Evolutionary conservation across 208 protist species (phyloP).

Genomic region (Trypanosoma avium): DNA sequence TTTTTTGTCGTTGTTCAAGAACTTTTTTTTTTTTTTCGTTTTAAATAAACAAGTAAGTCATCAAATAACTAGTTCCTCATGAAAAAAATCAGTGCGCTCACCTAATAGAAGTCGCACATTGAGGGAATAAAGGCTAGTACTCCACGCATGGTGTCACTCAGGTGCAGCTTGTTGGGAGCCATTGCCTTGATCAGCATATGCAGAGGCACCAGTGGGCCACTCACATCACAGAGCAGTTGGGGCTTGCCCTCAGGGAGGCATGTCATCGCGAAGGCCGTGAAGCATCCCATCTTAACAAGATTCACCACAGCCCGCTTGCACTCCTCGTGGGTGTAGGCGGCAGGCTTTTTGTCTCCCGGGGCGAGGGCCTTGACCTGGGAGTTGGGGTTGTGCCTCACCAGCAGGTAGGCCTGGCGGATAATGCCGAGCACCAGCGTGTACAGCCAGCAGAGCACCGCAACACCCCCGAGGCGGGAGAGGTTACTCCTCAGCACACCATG

Average conservation of each 20-base stretch:
- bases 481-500: conserved; percentile 56
- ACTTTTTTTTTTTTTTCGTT: neutral
- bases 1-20: neutral
- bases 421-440: conserved; percentile 75
- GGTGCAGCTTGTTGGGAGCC: conserved; percentile 62
- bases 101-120: conserved; percentile 87
- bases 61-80: neutral
- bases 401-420: conserved; percentile 65
- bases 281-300: conserved; percentile 78
- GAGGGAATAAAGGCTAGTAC: conserved; percentile 73
- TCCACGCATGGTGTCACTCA: conserved; percentile 75
- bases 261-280: conserved; percentile 79
- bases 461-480: conserved; percentile 63
- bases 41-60: too few relatives aligned
- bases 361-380: neutral
- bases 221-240: conserved; percentile 66
- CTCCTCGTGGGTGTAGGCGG: conserved; percentile 58
- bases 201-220: conserved; percentile 67
- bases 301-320: conserved; percentile 69
- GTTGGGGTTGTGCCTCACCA: conserved; percentile 57
- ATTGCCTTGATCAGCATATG: conserved; percentile 69
- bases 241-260: conserved; percentile 78
- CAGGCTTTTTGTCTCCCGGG: conserved; percentile 4
- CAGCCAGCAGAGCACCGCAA: conserved; percentile 86
- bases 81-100: neutral